phyloP scores from a whole-genome alignment of 2,329 filamentous ascomycete species.

The Phialocephala sp. region DNA sequence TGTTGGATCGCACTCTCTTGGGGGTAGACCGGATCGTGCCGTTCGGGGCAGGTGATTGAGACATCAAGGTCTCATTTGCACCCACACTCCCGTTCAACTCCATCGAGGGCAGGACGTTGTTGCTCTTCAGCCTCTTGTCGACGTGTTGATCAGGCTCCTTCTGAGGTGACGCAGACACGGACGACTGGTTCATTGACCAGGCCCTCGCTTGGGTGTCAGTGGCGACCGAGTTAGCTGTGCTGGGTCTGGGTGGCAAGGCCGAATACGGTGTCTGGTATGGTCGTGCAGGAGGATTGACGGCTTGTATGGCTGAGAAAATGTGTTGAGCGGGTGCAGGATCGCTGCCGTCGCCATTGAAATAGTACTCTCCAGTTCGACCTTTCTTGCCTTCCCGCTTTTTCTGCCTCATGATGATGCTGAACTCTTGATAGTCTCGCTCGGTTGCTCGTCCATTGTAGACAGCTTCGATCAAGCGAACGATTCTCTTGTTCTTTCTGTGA shows the following conservation, averaged over 20 bases:
- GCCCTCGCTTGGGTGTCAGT: constrained; percentile 9
- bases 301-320: constrained; percentile 23
- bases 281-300: constrained; percentile 27
- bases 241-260: constrained; percentile 18
- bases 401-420: constrained; percentile 55
- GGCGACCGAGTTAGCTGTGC: constrained; percentile 16
- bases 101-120: constrained; percentile 29
- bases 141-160: constrained; percentile 26
- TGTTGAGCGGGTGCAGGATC: constrained; percentile 33
- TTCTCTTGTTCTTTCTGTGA: constrained; percentile 54
- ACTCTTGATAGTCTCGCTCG: constrained; percentile 55
- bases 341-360: constrained; percentile 52
- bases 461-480: constrained; percentile 62
- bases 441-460: constrained; percentile 64
- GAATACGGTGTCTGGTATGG: constrained; percentile 35
- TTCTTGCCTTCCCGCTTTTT: constrained; percentile 64
- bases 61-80: constrained; percentile 15
- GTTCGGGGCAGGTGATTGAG: constrained; percentile 14
- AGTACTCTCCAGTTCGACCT: constrained; percentile 56
- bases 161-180: constrained; percentile 28
- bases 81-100: constrained; percentile 30
- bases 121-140: constrained; percentile 38
- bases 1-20: constrained; percentile 31
- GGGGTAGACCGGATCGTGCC: constrained; percentile 15
- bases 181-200: constrained; percentile 11